Percentiles rank a stretch among this genome's conserved stretches.
Conservation (phyloP, 371 early-diverging fungal genomes). For the Thermomucor indicae-seudaticae region DNA sequence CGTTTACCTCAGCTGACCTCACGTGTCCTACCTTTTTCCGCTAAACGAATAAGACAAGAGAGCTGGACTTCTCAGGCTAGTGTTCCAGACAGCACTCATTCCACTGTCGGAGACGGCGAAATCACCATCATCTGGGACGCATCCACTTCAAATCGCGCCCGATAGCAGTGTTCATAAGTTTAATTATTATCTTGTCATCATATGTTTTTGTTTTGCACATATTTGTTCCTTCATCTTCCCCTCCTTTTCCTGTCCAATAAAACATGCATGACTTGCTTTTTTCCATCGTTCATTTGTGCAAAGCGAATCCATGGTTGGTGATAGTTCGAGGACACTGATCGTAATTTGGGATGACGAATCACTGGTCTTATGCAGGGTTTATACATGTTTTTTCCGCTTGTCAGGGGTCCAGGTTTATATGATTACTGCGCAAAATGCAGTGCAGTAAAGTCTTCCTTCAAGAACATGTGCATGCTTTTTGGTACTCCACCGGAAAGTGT, state of each 20-base stretch:
- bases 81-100: conserved; percentile 12
- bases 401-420: no score
- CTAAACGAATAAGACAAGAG: conserved; percentile 1
- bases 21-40: no score
- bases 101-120: conserved; percentile 28
- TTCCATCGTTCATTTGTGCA: background rate
- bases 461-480: no score
- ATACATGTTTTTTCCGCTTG: no score
- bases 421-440: no score
- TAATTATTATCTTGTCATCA: background rate
- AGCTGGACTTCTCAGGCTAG: conserved; percentile 16
- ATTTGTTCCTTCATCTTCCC: background rate
- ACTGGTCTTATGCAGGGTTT: no score
- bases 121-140: conserved; percentile 32
- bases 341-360: no score
- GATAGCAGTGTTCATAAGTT: background rate
- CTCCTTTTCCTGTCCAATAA: background rate
- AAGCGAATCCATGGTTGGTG: no score
- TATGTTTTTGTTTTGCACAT: background rate
- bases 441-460: no score
- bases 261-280: background rate
- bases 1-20: background rate
- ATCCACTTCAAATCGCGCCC: background rate
- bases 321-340: background rate
- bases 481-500: no score